Percentiles rank a stretch among this genome's conserved stretches.
Conservation (phyloP, 768 basidiomycete species). For the Amylocystis lapponica region DNA sequence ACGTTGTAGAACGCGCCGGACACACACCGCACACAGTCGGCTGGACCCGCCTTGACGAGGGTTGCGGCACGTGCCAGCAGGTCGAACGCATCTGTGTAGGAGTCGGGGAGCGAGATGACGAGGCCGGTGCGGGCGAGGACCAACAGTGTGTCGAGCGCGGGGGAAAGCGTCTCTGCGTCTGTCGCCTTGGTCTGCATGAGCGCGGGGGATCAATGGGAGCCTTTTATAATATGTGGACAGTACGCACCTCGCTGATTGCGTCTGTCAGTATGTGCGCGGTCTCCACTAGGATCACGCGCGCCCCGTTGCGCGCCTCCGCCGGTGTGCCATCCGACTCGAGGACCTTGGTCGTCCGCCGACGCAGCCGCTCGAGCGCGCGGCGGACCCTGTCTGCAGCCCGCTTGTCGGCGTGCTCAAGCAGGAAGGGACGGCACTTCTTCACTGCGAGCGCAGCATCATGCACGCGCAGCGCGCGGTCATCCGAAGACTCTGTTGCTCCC, state of each 20-base stretch:
- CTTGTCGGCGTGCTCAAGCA: constrained; percentile 19
- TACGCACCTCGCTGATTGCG: constrained; percentile 26
- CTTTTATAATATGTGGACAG: not conserved
- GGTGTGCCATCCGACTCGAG: constrained; percentile 31
- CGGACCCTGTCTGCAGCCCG: constrained; percentile 48
- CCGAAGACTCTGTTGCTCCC: constrained; percentile 3
- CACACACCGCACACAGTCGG: constrained; percentile 62
- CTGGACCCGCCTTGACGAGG: constrained; percentile 20
- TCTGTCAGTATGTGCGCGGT: constrained; percentile 29
- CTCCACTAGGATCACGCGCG: constrained; percentile 28
- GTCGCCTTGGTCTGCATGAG: constrained; percentile 13
- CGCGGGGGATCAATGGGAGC: no score
- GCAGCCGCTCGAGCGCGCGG: constrained; percentile 53
- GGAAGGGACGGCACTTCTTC: constrained; percentile 4
- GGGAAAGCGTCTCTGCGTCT: constrained; percentile 33
- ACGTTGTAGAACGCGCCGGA: constrained; percentile 70
- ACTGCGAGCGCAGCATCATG: constrained; percentile 5
- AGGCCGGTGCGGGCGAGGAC: constrained; percentile 43
- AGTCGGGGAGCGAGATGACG: constrained; percentile 34
- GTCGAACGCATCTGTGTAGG: constrained; percentile 41
- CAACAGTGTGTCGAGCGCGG: constrained; percentile 52
- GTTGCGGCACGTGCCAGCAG: constrained; percentile 39
- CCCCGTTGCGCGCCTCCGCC: constrained; percentile 9
- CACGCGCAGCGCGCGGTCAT: constrained; percentile 2
- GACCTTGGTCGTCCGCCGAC: constrained; percentile 43